Conservation (phyloP, 1,284 basidiomycete genomes). For the Ustilago tritici region DNA sequence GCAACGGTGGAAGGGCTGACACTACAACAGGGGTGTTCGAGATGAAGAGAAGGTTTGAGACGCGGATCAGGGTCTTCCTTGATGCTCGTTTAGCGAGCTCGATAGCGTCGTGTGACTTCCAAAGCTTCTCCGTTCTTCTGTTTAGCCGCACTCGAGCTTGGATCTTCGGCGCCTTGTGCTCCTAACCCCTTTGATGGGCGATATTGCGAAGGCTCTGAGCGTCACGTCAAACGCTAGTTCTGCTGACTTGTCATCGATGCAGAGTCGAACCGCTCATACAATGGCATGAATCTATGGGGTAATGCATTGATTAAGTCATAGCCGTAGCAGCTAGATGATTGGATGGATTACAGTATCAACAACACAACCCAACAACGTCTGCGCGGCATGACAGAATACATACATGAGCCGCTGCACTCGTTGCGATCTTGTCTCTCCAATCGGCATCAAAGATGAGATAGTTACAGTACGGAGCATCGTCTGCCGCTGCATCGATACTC, state of each 20-base stretch:
- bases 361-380: not conserved
- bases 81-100: conserved; percentile 7
- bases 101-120: conserved; percentile 5
- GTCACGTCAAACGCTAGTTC: not conserved
- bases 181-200: not conserved
- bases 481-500: conserved; percentile 22
- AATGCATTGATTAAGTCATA: not conserved
- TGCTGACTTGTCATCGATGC: not conserved
- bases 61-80: conserved; percentile 43
- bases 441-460: not conserved
- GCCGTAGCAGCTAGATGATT: not conserved
- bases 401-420: not conserved
- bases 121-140: not conserved
- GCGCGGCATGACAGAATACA: conserved; percentile 1
- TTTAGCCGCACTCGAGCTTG: not conserved
- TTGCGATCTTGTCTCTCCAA: not conserved
- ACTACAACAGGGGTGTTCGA: not conserved
- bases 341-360: conserved; percentile 4
- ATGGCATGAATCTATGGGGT: not conserved
- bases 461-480: conserved; percentile 17
- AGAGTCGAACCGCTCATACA: not conserved
- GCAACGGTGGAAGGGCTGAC: not conserved
- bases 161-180: not conserved
- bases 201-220: not conserved
- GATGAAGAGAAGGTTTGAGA: not conserved